Percentiles rank a stretch among this genome's conserved stretches.
Conservation (phyloP, 495 filamentous ascomycete species). For the Hamigera avellanea region DNA sequence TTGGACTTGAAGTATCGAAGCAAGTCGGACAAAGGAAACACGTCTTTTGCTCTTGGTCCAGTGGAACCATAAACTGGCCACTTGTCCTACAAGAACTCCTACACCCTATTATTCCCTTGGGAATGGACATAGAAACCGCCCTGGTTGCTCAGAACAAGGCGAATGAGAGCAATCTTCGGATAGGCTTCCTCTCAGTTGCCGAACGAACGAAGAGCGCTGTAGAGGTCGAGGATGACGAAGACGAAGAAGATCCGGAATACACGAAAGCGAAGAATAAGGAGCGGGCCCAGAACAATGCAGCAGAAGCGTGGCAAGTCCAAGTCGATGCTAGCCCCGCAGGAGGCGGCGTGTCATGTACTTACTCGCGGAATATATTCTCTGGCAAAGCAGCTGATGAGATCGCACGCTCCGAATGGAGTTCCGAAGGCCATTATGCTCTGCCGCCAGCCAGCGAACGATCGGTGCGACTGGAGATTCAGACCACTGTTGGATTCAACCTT, state of each 20-base stretch:
- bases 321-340: constrained; percentile 16
- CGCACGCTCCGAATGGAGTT: constrained; percentile 30
- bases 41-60: constrained; percentile 24
- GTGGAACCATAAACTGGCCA: constrained; percentile 26
- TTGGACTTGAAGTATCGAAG: constrained; percentile 20
- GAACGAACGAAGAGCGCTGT: constrained; percentile 2
- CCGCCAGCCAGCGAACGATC: constrained; percentile 21
- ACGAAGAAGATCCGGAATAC: constrained; percentile 18
- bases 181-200: constrained; percentile 22
- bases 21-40: constrained; percentile 18
- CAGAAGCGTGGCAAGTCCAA: constrained; percentile 23
- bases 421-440: constrained; percentile 26
- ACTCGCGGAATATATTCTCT: constrained; percentile 33
- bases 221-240: constrained; percentile 15
- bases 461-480: constrained; percentile 21
- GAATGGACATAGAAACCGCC: constrained; percentile 12
- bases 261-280: constrained; percentile 9
- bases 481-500: constrained; percentile 11
- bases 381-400: constrained; percentile 20
- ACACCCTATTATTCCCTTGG: constrained; percentile 11
- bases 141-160: constrained; percentile 4
- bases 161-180: constrained; percentile 21
- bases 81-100: constrained; percentile 11
- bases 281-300: constrained; percentile 12
- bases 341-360: constrained; percentile 19